Evolutionary conservation across 768 basidiomycete genomes (phyloP).

Genomic region (Sutorius australiensis): DNA sequence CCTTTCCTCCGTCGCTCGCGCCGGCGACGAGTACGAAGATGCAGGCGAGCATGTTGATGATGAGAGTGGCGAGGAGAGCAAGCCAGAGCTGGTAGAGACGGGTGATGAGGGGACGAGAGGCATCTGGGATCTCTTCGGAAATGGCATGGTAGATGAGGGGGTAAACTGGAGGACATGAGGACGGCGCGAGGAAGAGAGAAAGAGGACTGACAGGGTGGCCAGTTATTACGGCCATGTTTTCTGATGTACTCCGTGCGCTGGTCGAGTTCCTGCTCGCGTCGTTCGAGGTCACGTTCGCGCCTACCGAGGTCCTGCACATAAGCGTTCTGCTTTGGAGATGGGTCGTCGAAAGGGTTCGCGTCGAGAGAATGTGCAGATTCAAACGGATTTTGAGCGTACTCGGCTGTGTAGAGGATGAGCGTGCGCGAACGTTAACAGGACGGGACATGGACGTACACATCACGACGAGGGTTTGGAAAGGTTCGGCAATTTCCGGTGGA

Average conservation of each 20-base stretch:
- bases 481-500: conserved; percentile 7
- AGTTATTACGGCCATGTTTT: conserved; percentile 84
- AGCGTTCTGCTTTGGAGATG: conserved; percentile 42
- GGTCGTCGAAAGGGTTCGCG: conserved; percentile 89
- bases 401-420: conserved; percentile 17
- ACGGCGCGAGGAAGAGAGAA: conserved; percentile 11
- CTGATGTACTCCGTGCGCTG: conserved; percentile 66
- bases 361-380: conserved; percentile 82
- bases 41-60: conserved; percentile 89
- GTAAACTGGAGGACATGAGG: conserved; percentile 56
- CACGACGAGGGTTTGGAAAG: background rate
- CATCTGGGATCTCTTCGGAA: conserved; percentile 81
- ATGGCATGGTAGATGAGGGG: conserved; percentile 96
- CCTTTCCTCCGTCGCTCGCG: conserved; percentile 67
- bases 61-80: conserved; percentile 72
- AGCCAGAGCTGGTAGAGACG: conserved; percentile 94
- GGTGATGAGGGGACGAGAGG: conserved; percentile 72
- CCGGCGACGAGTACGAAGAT: conserved; percentile 82
- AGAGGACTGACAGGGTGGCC: conserved; percentile 73
- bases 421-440: too few species aligned
- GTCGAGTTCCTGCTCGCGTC: conserved; percentile 71
- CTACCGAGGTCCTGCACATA: conserved; percentile 64
- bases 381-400: conserved; percentile 69
- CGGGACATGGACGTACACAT: conserved; percentile 26
- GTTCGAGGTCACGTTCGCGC: conserved; percentile 78